Base-by-base conservation (phyloP, 202 grass and related monocot genomes). In the Bolboschoenoplectus hybrid region DNA sequence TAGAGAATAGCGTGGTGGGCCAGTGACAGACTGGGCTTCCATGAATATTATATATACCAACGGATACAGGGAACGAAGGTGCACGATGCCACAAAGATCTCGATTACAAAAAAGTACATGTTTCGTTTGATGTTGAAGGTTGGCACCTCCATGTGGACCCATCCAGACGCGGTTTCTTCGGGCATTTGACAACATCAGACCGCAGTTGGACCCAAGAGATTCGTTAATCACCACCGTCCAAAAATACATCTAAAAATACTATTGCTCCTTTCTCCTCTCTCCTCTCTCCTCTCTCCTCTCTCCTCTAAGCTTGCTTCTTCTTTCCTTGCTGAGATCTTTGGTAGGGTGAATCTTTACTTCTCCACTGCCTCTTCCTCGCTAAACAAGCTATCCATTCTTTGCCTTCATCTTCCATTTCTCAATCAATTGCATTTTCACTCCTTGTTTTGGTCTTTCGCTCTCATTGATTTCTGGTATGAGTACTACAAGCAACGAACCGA, bases 401-500 rank as follows among this genome's bases (percentile, higher is more conserved):
- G 32, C 87, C 45, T 3, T 75, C 35, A 10, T 84, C 62, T 78
- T 63, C 46, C 1, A 53, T 53, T 75, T 26, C 20, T 53, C 26
- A 35, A 51, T 52, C 47, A 53, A 76, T 76, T 53, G 20, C 72
- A 35, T 35, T 7, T 11, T 14, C 53, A 19, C 36, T 1, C n/a
- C 8, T n/a, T 43, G 75, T 1, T 80, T 80, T 41, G 43, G 53
- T 61, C 39, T 68, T n/a, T 60, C 4, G 51, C 26, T 79, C 75
- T 79, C 53, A 40, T 39, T 12, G 6, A 3, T 38, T 76, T 66
- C n/a, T 16, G 14, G 14, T 14, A 84, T 84, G 82, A 84, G 82
- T 20, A 70, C 82, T 11, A 69, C 80, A 13, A 45, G 13, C 46
- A 8, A 83, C 74, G 85, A 87, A 61, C 26, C 76, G 36, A 87